Evolutionary conservation across 108 stramenopile species (phyloP), one percentile per base, ranked within the genome.

Genomic region (Skeletonema tropicum): DNA sequence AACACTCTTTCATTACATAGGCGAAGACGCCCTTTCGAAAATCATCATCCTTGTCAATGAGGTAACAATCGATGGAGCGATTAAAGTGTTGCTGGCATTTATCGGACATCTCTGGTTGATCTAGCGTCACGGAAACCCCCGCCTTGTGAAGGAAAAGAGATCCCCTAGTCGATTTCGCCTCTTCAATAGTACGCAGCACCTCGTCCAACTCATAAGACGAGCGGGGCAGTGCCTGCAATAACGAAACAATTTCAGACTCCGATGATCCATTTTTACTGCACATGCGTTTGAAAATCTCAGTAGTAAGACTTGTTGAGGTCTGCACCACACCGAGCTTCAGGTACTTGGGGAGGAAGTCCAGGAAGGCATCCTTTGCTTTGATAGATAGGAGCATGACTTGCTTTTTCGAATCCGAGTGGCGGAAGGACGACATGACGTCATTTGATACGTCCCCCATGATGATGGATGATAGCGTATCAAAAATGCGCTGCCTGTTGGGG

Each of bases 281-380:
- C 68, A 92, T 80, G 31, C 90, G 82, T 32, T 55, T 76, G 21
- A 94, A 57, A 21, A 94, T 79, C 75, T 87, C 79, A 23, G 71
- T 68, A 30, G 88, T 84, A 35, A 94, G 76, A 58, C 66, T 57
- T 48, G 80, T 80, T 46, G 90, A 79, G n/a, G 84, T 88, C 15
- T 74, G 49, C n/a, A 97, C 73, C 29, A 83, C 71, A 7, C 90
- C 86, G 48, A 77, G 75, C 79, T 87, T 71, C 5, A 97, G 68
- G 52, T 95, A 95, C 60, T 88, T 89, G 7, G 93, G 90, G 64
- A 94, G 62, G 57, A 95, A 95, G 65, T 93, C 94, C n/a, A 94
- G 67, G 67, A 92, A 89, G 1, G 77, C 79, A 67, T 84, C 64
- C n/a, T 85, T 75, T 19, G 83, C 86, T 9, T 48, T 61, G 32